These are phyloP conservation scores for Pistacia atlantica DNA, from an alignment of 345 rosid genomes.

Conservation along the genomic window DNA sequence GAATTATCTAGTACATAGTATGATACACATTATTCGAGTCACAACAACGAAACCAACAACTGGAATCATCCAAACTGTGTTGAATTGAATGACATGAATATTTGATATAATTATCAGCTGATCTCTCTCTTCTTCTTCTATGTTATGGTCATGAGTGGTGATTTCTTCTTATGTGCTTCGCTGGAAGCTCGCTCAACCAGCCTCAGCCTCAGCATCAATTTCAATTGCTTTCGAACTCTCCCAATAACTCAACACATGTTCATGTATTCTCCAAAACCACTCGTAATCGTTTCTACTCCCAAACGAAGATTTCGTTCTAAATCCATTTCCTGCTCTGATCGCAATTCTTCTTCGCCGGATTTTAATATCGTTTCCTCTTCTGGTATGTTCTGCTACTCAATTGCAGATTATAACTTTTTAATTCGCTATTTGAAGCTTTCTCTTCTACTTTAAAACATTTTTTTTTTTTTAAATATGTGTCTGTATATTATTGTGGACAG, in stretches of 20 bases:
- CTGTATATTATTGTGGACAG: conserved; percentile 28
- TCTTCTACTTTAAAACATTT: not conserved
- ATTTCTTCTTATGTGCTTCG: conserved; percentile 22
- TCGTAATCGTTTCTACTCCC: conserved; percentile 15
- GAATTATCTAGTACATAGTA: too few species aligned
- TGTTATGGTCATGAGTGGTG: not conserved
- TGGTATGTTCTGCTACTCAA: conserved; percentile 32
- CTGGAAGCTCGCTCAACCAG: conserved; percentile 23
- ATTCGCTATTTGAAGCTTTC: too few species aligned
- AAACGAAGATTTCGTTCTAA: not conserved
- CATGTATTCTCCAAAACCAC: conserved; percentile 16
- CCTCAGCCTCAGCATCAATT: conserved; percentile 28
- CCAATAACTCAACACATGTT: conserved; percentile 20
- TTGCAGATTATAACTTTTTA: too few species aligned
- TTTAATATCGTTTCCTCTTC: conserved; percentile 38
- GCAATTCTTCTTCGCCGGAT: conserved; percentile 25
- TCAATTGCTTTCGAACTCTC: conserved; percentile 19
- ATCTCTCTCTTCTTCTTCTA: too few species aligned
- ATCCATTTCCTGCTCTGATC: conserved; percentile 25
- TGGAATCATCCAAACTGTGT: too few species aligned
- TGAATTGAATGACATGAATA: too few species aligned
- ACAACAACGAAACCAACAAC: too few species aligned
- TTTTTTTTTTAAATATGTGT: not conserved
- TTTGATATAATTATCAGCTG: too few species aligned
- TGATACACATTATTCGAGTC: too few species aligned